phyloP scores from a whole-genome alignment of 192 early-diverging fungal genomes.

The Phycomyces blakesleeanus region DNA sequence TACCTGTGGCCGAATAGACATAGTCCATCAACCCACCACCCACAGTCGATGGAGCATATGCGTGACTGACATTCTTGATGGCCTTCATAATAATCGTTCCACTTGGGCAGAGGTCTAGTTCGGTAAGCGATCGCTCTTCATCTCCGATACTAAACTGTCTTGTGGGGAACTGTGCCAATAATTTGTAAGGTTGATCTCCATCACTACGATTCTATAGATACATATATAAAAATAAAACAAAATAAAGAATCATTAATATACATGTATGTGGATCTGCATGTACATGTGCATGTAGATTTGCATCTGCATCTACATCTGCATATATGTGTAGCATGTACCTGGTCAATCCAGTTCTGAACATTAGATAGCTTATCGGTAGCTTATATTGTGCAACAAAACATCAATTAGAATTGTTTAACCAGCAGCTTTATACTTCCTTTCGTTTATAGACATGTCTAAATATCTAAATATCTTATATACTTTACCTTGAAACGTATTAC shows the following conservation, averaged over 20 bases:
- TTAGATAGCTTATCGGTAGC: conserved; percentile 17
- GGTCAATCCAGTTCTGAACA: conserved; percentile 29
- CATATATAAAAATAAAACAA: not conserved
- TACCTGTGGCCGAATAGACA: conserved; percentile 14
- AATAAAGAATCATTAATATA: not conserved
- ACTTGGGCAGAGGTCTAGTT: conserved; percentile 25
- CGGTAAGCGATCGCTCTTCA: conserved; percentile 8
- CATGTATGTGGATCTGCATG: not conserved
- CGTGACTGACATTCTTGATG: conserved; percentile 8
- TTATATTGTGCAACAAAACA: conserved; percentile 4
- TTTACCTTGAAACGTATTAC: conserved; percentile 27
- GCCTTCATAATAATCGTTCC: conserved; percentile 38
- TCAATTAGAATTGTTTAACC: not conserved
- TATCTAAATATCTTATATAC: not conserved
- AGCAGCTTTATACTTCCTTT: not conserved
- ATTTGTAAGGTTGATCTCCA: conserved; percentile 26
- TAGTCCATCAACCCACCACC: conserved; percentile 11
- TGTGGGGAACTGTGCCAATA: conserved; percentile 31
- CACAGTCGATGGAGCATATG: not conserved
- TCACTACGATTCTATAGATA: conserved; percentile 30
- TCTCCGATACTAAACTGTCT: conserved; percentile 30
- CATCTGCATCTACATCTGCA: too few relatives aligned
- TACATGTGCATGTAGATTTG: too few relatives aligned
- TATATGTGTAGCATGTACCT: conserved; percentile 5
- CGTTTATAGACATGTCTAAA: too few relatives aligned